These are phyloP conservation scores for Ogataea minuta DNA, from an alignment of 805 yeast species.

Conservation along the genomic window DNA sequence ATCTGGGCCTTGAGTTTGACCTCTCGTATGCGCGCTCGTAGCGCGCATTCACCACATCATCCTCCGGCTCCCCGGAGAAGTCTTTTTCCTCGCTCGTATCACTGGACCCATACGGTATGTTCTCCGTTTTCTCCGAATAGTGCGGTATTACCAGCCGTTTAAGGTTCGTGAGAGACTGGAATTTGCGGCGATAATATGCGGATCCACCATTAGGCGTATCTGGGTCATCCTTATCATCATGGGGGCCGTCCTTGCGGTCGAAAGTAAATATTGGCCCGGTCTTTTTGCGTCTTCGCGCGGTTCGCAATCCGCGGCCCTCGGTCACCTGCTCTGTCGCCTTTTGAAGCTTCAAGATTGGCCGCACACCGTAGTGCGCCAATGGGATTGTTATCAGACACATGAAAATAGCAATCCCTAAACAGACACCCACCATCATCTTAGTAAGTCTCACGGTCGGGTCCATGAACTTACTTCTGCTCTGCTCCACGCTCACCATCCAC, in stretches of 20 bases:
- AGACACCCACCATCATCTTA: constrained; percentile 72
- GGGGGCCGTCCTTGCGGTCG: constrained; percentile 6
- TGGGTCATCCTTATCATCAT: not conserved
- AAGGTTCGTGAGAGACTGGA: not conserved
- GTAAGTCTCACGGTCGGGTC: constrained; percentile 60
- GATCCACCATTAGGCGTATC: not conserved
- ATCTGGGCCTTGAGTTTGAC: not conserved
- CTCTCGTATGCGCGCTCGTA: not conserved
- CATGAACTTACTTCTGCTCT: constrained; percentile 54
- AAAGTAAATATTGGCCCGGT: constrained; percentile 22
- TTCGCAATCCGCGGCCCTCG: constrained; percentile 35
- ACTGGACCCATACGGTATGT: constrained; percentile 3
- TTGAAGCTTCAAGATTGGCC: constrained; percentile 77
- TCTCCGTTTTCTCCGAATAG: not conserved
- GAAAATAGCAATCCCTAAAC: constrained; percentile 72
- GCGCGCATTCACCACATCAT: not conserved
- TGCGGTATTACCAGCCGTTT: not conserved
- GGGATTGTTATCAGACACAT: constrained; percentile 78
- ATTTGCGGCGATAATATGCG: not conserved
- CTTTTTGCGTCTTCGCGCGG: constrained; percentile 14
- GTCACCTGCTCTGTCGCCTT: constrained; percentile 78
- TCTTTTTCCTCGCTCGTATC: constrained; percentile 5
- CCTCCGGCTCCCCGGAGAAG: not conserved
- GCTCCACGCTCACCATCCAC: constrained; percentile 80
- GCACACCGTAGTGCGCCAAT: constrained; percentile 77